A percentile compares a stretch with the other conserved stretches of the same genome.
phyloP scores from a whole-genome alignment of 441 rosid species.

The Manihot esculenta region DNA sequence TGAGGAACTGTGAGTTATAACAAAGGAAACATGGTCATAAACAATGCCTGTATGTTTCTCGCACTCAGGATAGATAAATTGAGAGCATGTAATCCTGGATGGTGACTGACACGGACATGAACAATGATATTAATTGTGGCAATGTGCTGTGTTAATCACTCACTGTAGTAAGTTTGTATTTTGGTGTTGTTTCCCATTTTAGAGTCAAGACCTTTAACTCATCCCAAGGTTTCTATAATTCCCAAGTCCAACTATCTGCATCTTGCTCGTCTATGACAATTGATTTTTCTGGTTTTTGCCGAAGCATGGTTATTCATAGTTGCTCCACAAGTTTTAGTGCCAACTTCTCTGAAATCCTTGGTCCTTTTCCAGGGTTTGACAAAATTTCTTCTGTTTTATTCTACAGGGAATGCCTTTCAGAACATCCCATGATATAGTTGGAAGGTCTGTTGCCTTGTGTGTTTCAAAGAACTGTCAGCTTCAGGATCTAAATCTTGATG shows the following conservation, averaged over 20 bases:
- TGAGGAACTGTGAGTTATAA: too few species aligned
- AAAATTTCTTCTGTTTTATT: constrained; percentile 10
- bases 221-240: neutral
- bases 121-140: too few species aligned
- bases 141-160: neutral
- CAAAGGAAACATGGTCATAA: too few species aligned
- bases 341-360: neutral
- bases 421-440: constrained; percentile 88
- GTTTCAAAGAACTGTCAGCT: constrained; percentile 72
- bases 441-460: constrained; percentile 79
- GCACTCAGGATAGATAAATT: neutral
- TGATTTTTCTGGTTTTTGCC: neutral
- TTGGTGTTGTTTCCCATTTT: neutral
- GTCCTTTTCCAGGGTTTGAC: neutral
- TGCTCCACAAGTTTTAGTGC: neutral
- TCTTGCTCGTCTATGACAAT: too few species aligned
- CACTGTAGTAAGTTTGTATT: neutral
- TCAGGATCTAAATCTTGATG: constrained; percentile 66
- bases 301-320: neutral
- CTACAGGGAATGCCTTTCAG: constrained; percentile 85
- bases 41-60: too few species aligned
- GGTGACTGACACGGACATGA: too few species aligned
- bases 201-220: neutral
- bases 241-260: neutral
- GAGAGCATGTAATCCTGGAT: neutral